Evolutionary conservation across 306 rosid species (phyloP).

Genomic region (Vigna angularis): DNA sequence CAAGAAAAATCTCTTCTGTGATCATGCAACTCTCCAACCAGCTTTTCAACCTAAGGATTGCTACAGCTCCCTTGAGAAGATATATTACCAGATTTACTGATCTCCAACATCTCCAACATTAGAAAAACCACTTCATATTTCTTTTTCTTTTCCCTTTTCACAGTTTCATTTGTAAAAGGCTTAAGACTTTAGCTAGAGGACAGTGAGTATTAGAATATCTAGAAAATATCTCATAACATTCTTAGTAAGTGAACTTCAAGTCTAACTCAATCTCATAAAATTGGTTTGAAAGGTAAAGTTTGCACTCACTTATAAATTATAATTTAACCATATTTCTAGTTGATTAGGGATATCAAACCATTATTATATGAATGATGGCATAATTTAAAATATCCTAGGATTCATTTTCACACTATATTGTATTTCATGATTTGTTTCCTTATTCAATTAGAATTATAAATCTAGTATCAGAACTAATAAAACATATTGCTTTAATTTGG

Average conservation of each 20-base stretch:
- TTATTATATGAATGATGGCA: not conserved
- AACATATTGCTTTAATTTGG: not conserved
- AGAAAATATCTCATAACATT: not conserved
- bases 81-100: not conserved
- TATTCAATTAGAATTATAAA: not conserved
- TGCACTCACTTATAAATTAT: no score
- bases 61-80: not conserved
- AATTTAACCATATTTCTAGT: no score
- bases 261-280: no score
- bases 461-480: not conserved
- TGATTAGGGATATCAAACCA: no score
- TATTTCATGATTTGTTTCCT: constrained; percentile 4
- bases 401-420: not conserved
- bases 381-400: not conserved
- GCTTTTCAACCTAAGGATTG: constrained; percentile 10
- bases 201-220: not conserved
- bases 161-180: not conserved
- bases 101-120: constrained; percentile 17
- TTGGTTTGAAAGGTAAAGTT: no score
- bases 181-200: not conserved
- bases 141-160: not conserved
- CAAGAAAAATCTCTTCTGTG: not conserved
- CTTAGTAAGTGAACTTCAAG: no score
- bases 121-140: not conserved
- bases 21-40: constrained; percentile 3